Percentiles rank a stretch among this genome's conserved stretches.
Evolutionary conservation across 108 stramenopile species (phyloP).

Genomic region (Skeletonema potamos): DNA sequence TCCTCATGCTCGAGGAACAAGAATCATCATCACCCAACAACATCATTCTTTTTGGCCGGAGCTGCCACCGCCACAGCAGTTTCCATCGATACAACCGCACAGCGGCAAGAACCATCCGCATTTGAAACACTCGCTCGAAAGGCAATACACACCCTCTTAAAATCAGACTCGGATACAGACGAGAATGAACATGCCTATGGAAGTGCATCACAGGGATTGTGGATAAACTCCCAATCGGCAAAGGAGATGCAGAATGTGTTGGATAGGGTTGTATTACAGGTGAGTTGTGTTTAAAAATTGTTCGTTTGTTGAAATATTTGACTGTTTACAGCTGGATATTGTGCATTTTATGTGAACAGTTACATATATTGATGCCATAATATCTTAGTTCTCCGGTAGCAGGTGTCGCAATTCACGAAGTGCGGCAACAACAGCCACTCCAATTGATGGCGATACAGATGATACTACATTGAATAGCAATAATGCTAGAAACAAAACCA

Average conservation of each 20-base stretch:
- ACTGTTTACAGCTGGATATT: not conserved
- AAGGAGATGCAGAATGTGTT: constrained; percentile 20
- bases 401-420: not conserved
- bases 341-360: not conserved
- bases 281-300: not conserved
- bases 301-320: not conserved
- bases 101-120: not conserved
- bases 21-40: not conserved
- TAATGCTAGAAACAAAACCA: not conserved
- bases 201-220: constrained; percentile 38
- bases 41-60: not conserved
- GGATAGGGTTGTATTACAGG: not conserved
- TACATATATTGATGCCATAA: not conserved
- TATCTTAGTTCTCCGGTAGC: not conserved
- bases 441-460: not conserved
- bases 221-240: constrained; percentile 15
- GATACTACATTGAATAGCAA: no score
- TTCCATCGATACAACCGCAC: not conserved
- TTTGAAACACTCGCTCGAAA: constrained; percentile 2
- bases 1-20: not conserved
- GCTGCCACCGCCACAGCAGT: not conserved
- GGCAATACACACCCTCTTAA: constrained; percentile 10
- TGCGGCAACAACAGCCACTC: not conserved
- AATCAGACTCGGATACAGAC: constrained; percentile 19
- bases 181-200: constrained; percentile 35